A percentile compares a stretch with the other conserved stretches of the same genome.
These are phyloP conservation scores for Monoraphidium neglectum DNA, from an alignment of 139 green algal species.

Conservation along the genomic window DNA sequence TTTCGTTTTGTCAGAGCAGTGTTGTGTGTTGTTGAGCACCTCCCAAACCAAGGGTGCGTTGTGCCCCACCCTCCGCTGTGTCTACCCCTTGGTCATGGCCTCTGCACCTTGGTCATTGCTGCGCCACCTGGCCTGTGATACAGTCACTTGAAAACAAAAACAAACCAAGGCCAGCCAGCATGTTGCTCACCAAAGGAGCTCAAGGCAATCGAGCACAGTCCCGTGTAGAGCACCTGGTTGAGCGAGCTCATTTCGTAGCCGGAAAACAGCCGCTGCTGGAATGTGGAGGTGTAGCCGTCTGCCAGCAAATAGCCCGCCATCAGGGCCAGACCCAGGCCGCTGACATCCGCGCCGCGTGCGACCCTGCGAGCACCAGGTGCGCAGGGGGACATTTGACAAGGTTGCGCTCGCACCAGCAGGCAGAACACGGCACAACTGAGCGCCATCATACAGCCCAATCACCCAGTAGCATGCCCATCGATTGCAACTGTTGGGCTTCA, in stretches of 20 bases:
- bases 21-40: no score
- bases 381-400: neutral
- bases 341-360: slow-evolving; percentile 31
- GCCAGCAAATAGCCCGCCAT: slow-evolving; percentile 95
- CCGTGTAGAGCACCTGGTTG: slow-evolving; percentile 92
- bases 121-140: no score
- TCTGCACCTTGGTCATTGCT: no score
- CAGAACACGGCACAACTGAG: no score
- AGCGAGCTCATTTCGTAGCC: slow-evolving; percentile 94
- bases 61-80: no score
- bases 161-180: no score
- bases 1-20: no score
- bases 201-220: slow-evolving; percentile 64
- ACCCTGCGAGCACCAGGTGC: slow-evolving; percentile 16
- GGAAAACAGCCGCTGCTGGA: slow-evolving; percentile 91
- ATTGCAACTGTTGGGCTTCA: neutral
- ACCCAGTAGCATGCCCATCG: no score
- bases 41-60: no score
- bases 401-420: neutral
- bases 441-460: no score
- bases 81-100: no score
- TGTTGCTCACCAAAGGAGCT: slow-evolving; percentile 44
- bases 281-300: slow-evolving; percentile 98
- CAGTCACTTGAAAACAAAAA: no score
- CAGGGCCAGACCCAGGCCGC: slow-evolving; percentile 73